Base-by-base conservation (phyloP, 108 stramenopile species). In the Nannochloropsis salina region DNA sequence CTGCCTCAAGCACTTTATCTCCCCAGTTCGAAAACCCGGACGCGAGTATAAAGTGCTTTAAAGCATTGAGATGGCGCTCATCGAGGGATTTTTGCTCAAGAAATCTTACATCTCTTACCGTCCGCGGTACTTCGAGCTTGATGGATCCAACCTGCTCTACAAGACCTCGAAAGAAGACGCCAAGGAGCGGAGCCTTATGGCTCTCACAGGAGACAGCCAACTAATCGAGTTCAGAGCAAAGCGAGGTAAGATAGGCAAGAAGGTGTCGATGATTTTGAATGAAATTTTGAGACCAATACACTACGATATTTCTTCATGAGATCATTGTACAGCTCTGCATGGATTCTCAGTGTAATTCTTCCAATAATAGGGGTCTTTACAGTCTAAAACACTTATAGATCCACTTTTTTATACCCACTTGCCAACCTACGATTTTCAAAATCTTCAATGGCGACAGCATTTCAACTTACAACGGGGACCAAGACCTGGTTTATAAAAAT, bases 81-180 rank as follows among this genome's bases (percentile, higher is more conserved):
- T 74, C 6, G 61, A 74, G 61, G 61, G 61, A 4, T 1, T 74
- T 6, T 6, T 74, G 61, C 61, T 74, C 61, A 74, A 74, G n/a
- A 74, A 74, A n/a, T 74, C 61, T n/a, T 74, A 74, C n/a, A 74
- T 74, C n/a, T 74, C 61, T n/a, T 74, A 74, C 61, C 61, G 61
- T 15, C 20, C n/a, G 20, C 61, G 61, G 61, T 74, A 74, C 8
- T 74, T 74, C 61, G 20, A 74, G 61, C 6, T 74, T 15, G 61
- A 74, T 6, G 61, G 61, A n/a, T 6, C 61, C 61, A 74, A 74
- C 8, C 61, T 74, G 6, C 8, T 74, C 20, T 74, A 74, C 61
- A 74, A 74, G n/a, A n/a, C 61, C 20, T 74, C 61, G 20, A 74
- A 74, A n/a, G 61, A 74, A 74, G 61, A 74, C 8, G n/a, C n/a